Evolutionary conservation across 2,329 filamentous ascomycete species (phyloP).

Genomic region (Colletotrichum tofieldiae): DNA sequence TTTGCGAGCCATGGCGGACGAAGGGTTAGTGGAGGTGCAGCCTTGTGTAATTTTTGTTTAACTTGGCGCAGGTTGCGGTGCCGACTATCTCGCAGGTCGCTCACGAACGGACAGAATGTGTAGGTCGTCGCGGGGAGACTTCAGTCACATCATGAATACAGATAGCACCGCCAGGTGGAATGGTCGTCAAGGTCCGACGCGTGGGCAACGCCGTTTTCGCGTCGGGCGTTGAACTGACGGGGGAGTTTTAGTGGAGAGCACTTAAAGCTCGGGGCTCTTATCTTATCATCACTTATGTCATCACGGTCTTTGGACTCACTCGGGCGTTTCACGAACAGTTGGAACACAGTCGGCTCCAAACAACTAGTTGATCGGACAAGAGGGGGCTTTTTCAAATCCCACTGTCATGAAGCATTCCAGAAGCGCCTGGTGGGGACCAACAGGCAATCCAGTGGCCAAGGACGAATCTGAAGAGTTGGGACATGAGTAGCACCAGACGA

Average conservation of each 20-base stretch:
- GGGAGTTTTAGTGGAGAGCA: slow-evolving; percentile 31
- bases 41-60: background rate
- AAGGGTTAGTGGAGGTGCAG: background rate
- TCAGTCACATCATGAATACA: slow-evolving; percentile 30
- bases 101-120: background rate
- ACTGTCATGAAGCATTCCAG: too few relatives aligned
- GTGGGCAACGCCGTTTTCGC: slow-evolving; percentile 36
- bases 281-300: slow-evolving; percentile 32
- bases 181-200: slow-evolving; percentile 35
- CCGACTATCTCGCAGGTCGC: background rate
- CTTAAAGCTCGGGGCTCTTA: slow-evolving; percentile 25
- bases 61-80: background rate
- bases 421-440: background rate
- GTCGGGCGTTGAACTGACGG: slow-evolving; percentile 22
- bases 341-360: background rate
- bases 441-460: background rate
- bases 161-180: slow-evolving; percentile 7
- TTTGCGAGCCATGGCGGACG: slow-evolving; percentile 32
- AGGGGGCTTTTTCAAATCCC: background rate
- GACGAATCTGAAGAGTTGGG: background rate
- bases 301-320: background rate
- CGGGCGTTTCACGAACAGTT: background rate
- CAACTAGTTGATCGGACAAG: background rate
- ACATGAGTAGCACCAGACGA: background rate
- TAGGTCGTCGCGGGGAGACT: background rate